Base-by-base conservation (phyloP, 441 rosid genomes). In the Hypseocharis bilobata region DNA sequence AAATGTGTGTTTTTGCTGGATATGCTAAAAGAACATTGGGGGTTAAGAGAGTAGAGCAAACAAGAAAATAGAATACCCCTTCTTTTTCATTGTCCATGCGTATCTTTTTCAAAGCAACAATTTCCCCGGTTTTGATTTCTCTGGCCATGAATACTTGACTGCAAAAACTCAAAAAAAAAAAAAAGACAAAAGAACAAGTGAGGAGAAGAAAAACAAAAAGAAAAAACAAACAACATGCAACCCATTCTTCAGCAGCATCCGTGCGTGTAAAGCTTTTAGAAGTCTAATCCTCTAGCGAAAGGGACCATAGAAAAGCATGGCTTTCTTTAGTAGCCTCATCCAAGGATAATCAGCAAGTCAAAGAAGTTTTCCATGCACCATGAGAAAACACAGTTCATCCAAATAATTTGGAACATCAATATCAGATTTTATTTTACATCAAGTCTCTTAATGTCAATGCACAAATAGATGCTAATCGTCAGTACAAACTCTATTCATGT, bases 141-240 rank as follows among this genome's bases (percentile, higher is more conserved):
- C 82, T 80, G 56, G 97, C 97, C 97, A 86, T 89, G 77, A 78
- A 89, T 45, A 89, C 96, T 80, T 88, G 96, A 57, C 98, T 92
- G 86, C 83, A 86, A 76, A 40, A 3, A 54, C 28, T 54, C 59
- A 54, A 10, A 1, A 44, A 19, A 54, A n/a, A 28, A 17, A 56
- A 54, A 10, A 1, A 44, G 26, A 54, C 23, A 28, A 17, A 56
- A 36, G 20, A 66, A 54, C 10, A 51, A 45, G 16, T 45, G 20
- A 45, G 52, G 52, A 7, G 5, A 45, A 45, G 52, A 45, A 3
- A 45, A n/a, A 42, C 47, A 42, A 11, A 42, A 42, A 11, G 47
- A 17, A 42, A n/a, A 45, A 16, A 45, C 16, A 13, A 45, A 4
- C 52, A 45, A 45, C 19, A 45, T 17, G 3, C 52, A 45, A 0